Evolutionary conservation across 345 rosid genomes (phyloP).

Genomic region (Populus tremula): DNA sequence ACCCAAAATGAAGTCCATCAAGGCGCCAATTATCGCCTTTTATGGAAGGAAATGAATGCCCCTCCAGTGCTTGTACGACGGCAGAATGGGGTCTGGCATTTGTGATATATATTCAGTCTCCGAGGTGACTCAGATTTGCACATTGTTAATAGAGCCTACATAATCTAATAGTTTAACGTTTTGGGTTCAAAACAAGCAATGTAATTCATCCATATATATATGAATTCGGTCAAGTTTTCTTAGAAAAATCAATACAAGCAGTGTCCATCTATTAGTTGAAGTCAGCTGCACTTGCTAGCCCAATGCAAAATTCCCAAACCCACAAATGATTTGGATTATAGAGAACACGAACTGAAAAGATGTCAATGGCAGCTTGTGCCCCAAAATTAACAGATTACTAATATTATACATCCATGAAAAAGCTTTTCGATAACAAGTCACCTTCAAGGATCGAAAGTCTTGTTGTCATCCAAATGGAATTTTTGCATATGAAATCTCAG

Average conservation of each 20-base stretch:
- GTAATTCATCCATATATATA: background rate
- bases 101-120: constrained; percentile 9
- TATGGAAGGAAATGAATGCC: constrained; percentile 11
- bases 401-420: background rate
- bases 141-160: background rate
- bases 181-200: background rate
- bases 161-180: background rate
- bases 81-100: constrained; percentile 2
- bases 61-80: constrained; percentile 1
- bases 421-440: background rate
- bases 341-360: background rate
- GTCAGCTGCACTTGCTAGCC: background rate
- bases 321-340: background rate
- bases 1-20: constrained; percentile 1
- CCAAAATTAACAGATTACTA: background rate
- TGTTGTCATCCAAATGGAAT: background rate
- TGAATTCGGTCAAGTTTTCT: background rate
- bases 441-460: background rate
- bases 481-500: background rate
- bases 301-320: background rate
- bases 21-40: constrained; percentile 20
- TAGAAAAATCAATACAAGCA: background rate
- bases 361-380: background rate
- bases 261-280: background rate
- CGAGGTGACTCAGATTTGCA: constrained; percentile 31